These are phyloP conservation scores for Calocera cornea DNA, from an alignment of 768 basidiomycete genomes.

Conservation along the genomic window DNA sequence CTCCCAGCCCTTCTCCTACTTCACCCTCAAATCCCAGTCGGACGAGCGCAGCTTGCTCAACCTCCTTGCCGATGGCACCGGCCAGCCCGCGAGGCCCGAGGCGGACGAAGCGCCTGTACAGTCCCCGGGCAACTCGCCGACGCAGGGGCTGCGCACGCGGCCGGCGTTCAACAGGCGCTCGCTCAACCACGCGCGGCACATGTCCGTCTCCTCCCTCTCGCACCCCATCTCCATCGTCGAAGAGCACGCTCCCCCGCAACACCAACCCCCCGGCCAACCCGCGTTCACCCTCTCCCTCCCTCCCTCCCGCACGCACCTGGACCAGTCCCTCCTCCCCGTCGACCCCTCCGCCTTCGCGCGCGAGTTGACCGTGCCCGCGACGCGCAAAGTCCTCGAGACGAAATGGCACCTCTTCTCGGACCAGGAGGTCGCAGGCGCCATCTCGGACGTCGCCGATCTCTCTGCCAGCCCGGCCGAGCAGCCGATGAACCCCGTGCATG, in stretches of 20 bases:
- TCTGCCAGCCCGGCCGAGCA: conserved; percentile 6
- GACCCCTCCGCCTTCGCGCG: not conserved
- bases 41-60: conserved; percentile 28
- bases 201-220: not conserved
- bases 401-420: conserved; percentile 71
- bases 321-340: not conserved
- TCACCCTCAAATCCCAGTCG: conserved; percentile 46
- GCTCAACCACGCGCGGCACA: not conserved
- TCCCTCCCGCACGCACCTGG: not conserved
- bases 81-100: not conserved
- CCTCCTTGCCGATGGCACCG: not conserved
- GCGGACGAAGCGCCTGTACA: not conserved
- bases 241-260: not conserved
- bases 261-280: not conserved
- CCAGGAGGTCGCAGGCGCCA: conserved; percentile 51
- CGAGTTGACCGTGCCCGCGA: conserved; percentile 6
- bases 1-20: conserved; percentile 35
- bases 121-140: conserved; percentile 4
- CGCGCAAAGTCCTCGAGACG: conserved; percentile 44
- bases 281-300: not conserved
- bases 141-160: not conserved
- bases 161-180: not conserved
- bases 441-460: conserved; percentile 32
- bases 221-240: not conserved
- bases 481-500: conserved; percentile 36